These are phyloP conservation scores for Chalaropsis ovoidea DNA, from an alignment of 2,329 filamentous ascomycete species.

Conservation along the genomic window DNA sequence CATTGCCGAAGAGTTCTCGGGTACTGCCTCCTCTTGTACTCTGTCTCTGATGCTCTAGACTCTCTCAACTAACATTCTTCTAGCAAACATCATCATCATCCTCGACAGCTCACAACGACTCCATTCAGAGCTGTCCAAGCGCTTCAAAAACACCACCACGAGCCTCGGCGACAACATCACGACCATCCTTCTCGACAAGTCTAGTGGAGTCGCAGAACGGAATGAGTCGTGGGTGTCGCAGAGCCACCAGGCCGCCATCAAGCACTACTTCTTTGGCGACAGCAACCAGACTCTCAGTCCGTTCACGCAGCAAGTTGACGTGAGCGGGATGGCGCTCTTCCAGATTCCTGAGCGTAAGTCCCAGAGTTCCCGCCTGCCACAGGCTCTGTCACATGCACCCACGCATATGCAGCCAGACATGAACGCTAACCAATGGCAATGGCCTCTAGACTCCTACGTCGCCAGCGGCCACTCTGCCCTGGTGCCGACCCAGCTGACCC, in stretches of 20 bases:
- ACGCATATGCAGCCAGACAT: not conserved
- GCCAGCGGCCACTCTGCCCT: conserved; percentile 38
- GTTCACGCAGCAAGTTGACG: conserved; percentile 75
- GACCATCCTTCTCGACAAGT: conserved; percentile 71
- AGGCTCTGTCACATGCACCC: not conserved
- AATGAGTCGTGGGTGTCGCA: conserved; percentile 65
- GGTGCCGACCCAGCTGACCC: conserved; percentile 54
- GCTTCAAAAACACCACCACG: conserved; percentile 50
- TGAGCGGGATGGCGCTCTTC: conserved; percentile 64
- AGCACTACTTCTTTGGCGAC: conserved; percentile 91
- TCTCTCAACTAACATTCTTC: conserved; percentile 6
- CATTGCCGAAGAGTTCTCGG: conserved; percentile 50
- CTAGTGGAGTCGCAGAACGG: conserved; percentile 71
- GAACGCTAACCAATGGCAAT: conserved; percentile 24
- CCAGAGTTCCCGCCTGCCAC: conserved; percentile 29
- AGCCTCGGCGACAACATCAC: conserved; percentile 57
- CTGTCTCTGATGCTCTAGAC: not conserved
- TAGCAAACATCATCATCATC: conserved; percentile 71
- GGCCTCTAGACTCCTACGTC: conserved; percentile 30
- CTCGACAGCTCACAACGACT: conserved; percentile 64
- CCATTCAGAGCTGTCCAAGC: conserved; percentile 61
- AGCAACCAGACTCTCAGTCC: conserved; percentile 67
- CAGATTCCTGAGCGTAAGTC: conserved; percentile 51
- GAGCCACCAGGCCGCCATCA: conserved; percentile 64
- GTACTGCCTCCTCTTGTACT: conserved; percentile 30